Conservation (phyloP, 495 filamentous ascomycete genomes). For the Neurospora sp. region DNA sequence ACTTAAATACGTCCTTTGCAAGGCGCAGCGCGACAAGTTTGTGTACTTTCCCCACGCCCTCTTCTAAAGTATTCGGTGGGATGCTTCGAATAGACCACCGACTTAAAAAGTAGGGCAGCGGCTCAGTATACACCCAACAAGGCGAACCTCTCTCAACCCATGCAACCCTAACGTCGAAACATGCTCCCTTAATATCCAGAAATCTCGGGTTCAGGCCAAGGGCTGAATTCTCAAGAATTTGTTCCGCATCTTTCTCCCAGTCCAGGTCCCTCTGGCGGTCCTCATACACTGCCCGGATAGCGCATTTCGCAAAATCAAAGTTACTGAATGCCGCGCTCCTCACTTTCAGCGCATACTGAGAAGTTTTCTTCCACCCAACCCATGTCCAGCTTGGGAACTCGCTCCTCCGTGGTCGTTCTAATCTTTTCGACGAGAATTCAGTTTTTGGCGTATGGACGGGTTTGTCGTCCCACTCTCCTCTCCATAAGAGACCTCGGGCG, state of each 20-base stretch:
- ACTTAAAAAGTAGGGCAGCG: background rate
- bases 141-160: too few species aligned
- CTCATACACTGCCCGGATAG: background rate
- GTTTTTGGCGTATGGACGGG: background rate
- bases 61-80: background rate
- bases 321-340: too few species aligned
- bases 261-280: background rate
- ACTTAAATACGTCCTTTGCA: too few species aligned
- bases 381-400: background rate
- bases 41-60: background rate
- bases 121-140: background rate
- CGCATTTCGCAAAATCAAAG: too few species aligned
- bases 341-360: background rate
- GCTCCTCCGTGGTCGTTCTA: background rate
- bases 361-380: background rate
- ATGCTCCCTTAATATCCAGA: background rate
- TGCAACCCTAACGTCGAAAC: too few species aligned
- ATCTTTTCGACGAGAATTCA: background rate
- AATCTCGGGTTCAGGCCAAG: background rate
- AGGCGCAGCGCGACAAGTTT: background rate
- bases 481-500: background rate
- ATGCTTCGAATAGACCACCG: rapidly evolving
- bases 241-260: background rate
- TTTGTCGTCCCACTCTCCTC: background rate
- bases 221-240: background rate